Base-by-base conservation (phyloP, 257 asterid genomes). In the Capsicum pubescens region DNA sequence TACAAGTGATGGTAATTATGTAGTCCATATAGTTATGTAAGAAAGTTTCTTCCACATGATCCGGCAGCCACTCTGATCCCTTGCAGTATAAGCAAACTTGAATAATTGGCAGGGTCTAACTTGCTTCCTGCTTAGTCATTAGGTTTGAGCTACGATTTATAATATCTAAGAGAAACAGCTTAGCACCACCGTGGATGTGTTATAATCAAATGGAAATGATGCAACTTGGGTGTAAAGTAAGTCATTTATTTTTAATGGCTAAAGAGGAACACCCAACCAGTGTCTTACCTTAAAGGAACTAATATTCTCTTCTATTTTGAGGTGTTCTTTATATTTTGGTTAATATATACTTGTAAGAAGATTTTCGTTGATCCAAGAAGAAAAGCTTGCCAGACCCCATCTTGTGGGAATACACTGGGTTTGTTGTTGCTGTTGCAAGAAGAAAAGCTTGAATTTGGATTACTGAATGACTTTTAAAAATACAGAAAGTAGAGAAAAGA, bases 31-130 rank as follows among this genome's bases (percentile, higher is more conserved):
- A 74, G 81, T 50, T 50, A 76, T 76, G 13, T 76, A 76, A 50
- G 63, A 54, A 77, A 8, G 8, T 76, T 76, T 52, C 81, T 76
- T 76, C 63, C 63, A 52, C 63, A 26, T 77, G 63, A 52, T 77
- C 81, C 54, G 81, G 81, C 64, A 14, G 81, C 44, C 63, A 77
- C 64, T 54, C 81, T 7, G 50, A 54, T 77, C 21, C 61, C 42
- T 36, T 14, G 2, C n/a, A 7, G 81, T 76, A 16, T 14, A 77
- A 14, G 1, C 54, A 6, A 3, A 54, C 64, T 76, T 14, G 64
- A 77, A 52, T 26, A 17, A 8, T 50, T 76, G 81, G 46, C 8
- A 8, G 8, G 9, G 5, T 26, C 0, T 76, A 76, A 14, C 81
- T 74, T 17, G 48, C 15, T 76, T 12, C 64, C 48, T 54, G 26